Evolutionary conservation across 768 basidiomycete species (phyloP).

Genomic region (Russula dissimulans): DNA sequence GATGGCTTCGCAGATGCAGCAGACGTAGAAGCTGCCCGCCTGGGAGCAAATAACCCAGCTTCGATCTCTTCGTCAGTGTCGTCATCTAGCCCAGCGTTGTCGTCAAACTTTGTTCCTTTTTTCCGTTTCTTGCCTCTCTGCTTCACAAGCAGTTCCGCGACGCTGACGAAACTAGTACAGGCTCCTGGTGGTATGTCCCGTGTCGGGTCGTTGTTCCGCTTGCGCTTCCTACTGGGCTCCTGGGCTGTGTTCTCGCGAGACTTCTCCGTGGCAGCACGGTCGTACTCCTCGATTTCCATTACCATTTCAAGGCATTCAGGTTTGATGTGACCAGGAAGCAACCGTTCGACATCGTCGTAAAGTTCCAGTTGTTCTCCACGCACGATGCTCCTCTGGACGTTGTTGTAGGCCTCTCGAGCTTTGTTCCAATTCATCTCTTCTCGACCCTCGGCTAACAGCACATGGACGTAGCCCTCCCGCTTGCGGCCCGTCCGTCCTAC

Average conservation of each 20-base stretch:
- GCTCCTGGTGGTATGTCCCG: slow-evolving; percentile 74
- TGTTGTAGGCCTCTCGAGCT: slow-evolving; percentile 76
- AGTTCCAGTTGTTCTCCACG: slow-evolving; percentile 83
- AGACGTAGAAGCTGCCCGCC: slow-evolving; percentile 45
- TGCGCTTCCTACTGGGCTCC: slow-evolving; percentile 46
- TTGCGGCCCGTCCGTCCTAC: slow-evolving; percentile 93
- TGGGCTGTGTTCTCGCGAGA: slow-evolving; percentile 26
- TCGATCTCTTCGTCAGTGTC: slow-evolving; percentile 62
- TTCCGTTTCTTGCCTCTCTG: slow-evolving; percentile 36
- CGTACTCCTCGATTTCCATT: slow-evolving; percentile 72
- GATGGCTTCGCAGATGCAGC: slow-evolving; percentile 24
- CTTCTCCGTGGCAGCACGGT: slow-evolving; percentile 39
- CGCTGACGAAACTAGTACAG: slow-evolving; percentile 60
- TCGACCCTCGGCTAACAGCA: slow-evolving; percentile 80
- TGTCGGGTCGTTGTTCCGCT: slow-evolving; percentile 54
- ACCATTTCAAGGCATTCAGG: slow-evolving; percentile 71
- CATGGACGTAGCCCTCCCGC: slow-evolving; percentile 80
- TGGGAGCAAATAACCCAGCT: slow-evolving; percentile 39
- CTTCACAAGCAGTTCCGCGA: slow-evolving; percentile 52
- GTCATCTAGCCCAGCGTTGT: slow-evolving; percentile 47
- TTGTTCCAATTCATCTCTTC: slow-evolving; percentile 89
- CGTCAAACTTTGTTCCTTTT: slow-evolving; percentile 35
- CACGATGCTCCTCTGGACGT: slow-evolving; percentile 82
- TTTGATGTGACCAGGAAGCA: slow-evolving; percentile 69
- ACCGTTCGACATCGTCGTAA: slow-evolving; percentile 83